These are phyloP conservation scores for Fusarium brevicatenulatum DNA, from an alignment of 2,329 filamentous ascomycete species.

Conservation along the genomic window DNA sequence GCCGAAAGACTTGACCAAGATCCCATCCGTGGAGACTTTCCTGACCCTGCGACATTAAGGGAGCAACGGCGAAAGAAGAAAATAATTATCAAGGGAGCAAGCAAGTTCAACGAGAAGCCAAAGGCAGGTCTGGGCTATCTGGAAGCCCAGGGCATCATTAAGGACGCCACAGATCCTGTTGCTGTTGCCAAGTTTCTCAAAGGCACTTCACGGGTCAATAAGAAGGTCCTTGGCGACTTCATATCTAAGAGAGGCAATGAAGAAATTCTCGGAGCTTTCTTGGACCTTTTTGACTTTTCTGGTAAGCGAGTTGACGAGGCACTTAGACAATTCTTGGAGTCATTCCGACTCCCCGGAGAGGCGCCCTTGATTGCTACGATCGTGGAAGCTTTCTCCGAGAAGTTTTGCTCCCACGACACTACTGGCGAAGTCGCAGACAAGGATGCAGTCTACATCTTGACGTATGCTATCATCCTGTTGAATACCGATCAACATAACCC, in stretches of 20 bases:
- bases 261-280: constrained; percentile 82
- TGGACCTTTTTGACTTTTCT: constrained; percentile 87
- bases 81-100: constrained; percentile 85
- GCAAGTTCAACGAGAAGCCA: constrained; percentile 94
- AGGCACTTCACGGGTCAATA: constrained; percentile 87
- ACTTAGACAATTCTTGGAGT: constrained; percentile 84
- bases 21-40: constrained; percentile 71
- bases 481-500: constrained; percentile 98
- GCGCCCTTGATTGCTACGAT: constrained; percentile 93
- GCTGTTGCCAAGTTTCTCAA: constrained; percentile 88
- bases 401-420: constrained; percentile 77
- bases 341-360: constrained; percentile 94
- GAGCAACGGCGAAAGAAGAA: constrained; percentile 84
- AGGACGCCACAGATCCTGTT: constrained; percentile 76
- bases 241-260: constrained; percentile 93
- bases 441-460: constrained; percentile 89
- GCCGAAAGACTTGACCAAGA: constrained; percentile 83
- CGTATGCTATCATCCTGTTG: constrained; percentile 96
- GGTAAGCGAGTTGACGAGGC: constrained; percentile 92
- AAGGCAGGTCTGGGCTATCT: constrained; percentile 90
- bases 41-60: constrained; percentile 71
- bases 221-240: constrained; percentile 90
- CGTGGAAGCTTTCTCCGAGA: constrained; percentile 85
- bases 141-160: constrained; percentile 85
- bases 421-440: constrained; percentile 83